Evolutionary conservation across 116 monocot genomes (phyloP).

Genomic region (Cymodocea nodosa): DNA sequence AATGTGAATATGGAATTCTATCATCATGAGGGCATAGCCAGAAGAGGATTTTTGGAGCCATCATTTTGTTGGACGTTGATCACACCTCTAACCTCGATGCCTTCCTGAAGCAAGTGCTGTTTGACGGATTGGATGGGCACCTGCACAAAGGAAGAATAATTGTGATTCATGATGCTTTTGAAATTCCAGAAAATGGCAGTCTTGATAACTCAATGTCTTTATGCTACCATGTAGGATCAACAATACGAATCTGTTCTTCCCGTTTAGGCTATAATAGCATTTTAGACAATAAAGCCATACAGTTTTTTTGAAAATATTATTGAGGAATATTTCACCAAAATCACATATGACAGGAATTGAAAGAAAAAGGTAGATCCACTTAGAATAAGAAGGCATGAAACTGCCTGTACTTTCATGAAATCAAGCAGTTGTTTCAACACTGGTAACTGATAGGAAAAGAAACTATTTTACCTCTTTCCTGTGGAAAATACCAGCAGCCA

Average conservation of each 20-base stretch:
- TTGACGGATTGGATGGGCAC: conserved; percentile 73
- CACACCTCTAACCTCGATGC: conserved; percentile 57
- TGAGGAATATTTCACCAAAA: too few relatives aligned
- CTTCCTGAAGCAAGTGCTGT: conserved; percentile 52
- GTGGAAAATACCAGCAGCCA: conserved; percentile 99
- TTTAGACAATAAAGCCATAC: too few relatives aligned
- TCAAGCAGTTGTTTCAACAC: too few relatives aligned
- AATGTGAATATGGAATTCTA: too few relatives aligned
- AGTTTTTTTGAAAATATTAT: too few relatives aligned
- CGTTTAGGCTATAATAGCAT: too few relatives aligned
- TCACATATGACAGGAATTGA: too few relatives aligned
- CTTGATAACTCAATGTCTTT: too few relatives aligned
- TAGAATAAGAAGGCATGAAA: neutral
- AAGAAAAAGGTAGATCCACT: too few relatives aligned
- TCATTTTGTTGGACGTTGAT: neutral
- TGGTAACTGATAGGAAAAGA: neutral
- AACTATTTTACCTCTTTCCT: conserved; percentile 68
- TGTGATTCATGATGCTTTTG: too few relatives aligned
- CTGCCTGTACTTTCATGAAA: neutral
- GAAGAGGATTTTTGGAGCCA: neutral
- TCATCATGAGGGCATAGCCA: neutral
- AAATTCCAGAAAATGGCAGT: neutral
- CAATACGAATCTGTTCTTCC: too few relatives aligned
- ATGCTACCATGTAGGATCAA: too few relatives aligned
- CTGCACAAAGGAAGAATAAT: conserved; percentile 19